A percentile compares a stretch with the other conserved stretches of the same genome.
Evolutionary conservation across 768 basidiomycete genomes (phyloP).

Genomic region (Kwoniella shandongensis): DNA sequence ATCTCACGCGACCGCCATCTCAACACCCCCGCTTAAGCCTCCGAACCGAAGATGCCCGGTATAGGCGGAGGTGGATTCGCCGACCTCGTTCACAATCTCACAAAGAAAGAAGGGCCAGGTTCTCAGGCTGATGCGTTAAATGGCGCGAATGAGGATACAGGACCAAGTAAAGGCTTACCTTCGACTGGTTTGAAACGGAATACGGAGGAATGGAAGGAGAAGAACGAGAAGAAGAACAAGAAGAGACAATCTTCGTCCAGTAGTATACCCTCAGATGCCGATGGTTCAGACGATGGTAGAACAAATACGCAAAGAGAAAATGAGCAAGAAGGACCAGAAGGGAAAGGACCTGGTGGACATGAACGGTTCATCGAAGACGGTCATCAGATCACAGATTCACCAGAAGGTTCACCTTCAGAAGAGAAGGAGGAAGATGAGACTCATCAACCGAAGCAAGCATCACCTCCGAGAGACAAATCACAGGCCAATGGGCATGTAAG

Average conservation of each 20-base stretch:
- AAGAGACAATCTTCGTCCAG: constrained; percentile 19
- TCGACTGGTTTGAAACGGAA: constrained; percentile 40
- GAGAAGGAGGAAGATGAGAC: constrained; percentile 7
- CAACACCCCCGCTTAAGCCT: neutral
- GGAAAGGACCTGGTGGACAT: constrained; percentile 31
- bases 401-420: constrained; percentile 15
- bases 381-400: constrained; percentile 20
- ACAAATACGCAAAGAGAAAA: constrained; percentile 5
- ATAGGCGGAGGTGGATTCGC: constrained; percentile 7
- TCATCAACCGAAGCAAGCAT: neutral
- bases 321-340: constrained; percentile 22
- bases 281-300: constrained; percentile 19
- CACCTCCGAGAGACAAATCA: neutral
- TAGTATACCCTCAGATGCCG: constrained; percentile 32
- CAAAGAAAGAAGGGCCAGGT: constrained; percentile 8
- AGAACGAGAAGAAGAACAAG: constrained; percentile 17
- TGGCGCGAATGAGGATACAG: constrained; percentile 6
- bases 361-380: constrained; percentile 21
- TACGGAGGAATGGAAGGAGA: constrained; percentile 39
- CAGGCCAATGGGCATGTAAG: constrained; percentile 7
- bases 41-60: neutral
- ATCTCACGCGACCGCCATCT: neutral
- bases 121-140: neutral
- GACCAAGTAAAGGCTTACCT: constrained; percentile 35
- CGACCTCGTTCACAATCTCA: constrained; percentile 8